Conservation (phyloP, 768 basidiomycete species). For the Suillus variegatus region DNA sequence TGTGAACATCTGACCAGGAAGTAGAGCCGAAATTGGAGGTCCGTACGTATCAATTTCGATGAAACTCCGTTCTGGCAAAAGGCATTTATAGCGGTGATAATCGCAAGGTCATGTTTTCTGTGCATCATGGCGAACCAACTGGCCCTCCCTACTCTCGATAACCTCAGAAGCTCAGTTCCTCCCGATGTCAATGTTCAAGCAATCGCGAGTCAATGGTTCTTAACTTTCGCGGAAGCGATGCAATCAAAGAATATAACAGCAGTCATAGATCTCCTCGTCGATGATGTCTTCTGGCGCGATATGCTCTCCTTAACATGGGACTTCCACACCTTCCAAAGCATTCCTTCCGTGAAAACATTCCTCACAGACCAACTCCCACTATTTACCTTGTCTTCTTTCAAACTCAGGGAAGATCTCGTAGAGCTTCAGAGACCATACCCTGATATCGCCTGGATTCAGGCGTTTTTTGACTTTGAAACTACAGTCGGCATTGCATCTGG, state of each 20-base stretch:
- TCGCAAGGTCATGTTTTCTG: neutral
- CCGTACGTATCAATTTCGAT: neutral
- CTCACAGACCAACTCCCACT: slow-evolving; percentile 45
- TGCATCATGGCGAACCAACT: neutral
- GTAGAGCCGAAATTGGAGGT: neutral
- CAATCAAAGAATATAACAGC: slow-evolving; percentile 35
- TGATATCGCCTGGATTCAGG: slow-evolving; percentile 46
- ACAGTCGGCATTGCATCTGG: slow-evolving; percentile 41
- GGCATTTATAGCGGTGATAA: slow-evolving; percentile 1
- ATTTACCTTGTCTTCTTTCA: slow-evolving; percentile 24
- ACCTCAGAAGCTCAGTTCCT: slow-evolving; percentile 25
- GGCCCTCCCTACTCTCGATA: slow-evolving; percentile 25
- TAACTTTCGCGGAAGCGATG: slow-evolving; percentile 36
- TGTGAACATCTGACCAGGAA: neutral
- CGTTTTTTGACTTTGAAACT: slow-evolving; percentile 45
- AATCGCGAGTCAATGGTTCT: slow-evolving; percentile 44
- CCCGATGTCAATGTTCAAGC: slow-evolving; percentile 36
- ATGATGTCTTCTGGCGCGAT: slow-evolving; percentile 56
- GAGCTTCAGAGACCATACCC: slow-evolving; percentile 30
- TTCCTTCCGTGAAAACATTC: slow-evolving; percentile 40
- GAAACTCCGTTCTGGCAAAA: neutral
- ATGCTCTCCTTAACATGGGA: slow-evolving; percentile 65
- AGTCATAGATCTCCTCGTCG: slow-evolving; percentile 35
- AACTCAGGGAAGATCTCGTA: slow-evolving; percentile 21
- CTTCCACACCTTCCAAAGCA: slow-evolving; percentile 56